These are phyloP conservation scores for Scleroderma bovista DNA, from an alignment of 768 basidiomycete species.

Conservation along the genomic window DNA sequence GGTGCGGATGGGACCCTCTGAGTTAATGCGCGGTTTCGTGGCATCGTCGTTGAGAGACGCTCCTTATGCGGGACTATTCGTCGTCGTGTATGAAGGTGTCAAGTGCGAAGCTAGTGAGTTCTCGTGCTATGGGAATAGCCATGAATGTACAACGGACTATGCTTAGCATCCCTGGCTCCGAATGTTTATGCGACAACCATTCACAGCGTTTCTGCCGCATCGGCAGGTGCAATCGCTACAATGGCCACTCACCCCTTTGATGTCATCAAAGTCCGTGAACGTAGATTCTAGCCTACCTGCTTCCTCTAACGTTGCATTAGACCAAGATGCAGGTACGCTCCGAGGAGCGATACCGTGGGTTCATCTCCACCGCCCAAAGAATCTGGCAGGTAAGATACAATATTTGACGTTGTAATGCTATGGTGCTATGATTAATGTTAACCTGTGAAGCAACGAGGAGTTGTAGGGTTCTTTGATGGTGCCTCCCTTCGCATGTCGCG, in stretches of 20 bases:
- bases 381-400: constrained; percentile 58
- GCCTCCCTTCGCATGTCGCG: constrained; percentile 75
- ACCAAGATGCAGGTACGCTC: constrained; percentile 91
- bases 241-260: constrained; percentile 89
- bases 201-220: constrained; percentile 65
- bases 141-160: constrained; percentile 3
- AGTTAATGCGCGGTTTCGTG: constrained; percentile 78
- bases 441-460: constrained; percentile 64
- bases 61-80: constrained; percentile 87
- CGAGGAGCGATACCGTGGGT: constrained; percentile 67
- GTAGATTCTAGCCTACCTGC: background rate
- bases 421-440: constrained; percentile 1
- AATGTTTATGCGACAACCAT: constrained; percentile 44
- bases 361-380: constrained; percentile 56
- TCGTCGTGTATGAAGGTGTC: constrained; percentile 82
- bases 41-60: constrained; percentile 92
- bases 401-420: background rate
- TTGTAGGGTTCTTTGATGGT: constrained; percentile 71
- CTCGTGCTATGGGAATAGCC: constrained; percentile 3
- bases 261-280: constrained; percentile 71
- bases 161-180: constrained; percentile 36
- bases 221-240: constrained; percentile 81
- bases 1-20: constrained; percentile 66
- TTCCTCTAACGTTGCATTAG: constrained; percentile 31
- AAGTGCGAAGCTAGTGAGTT: constrained; percentile 66